A percentile compares a stretch with the other conserved stretches of the same genome.
These are phyloP conservation scores for Emericellopsis cladophorae DNA, from an alignment of 2,329 filamentous ascomycete species.

Conservation along the genomic window DNA sequence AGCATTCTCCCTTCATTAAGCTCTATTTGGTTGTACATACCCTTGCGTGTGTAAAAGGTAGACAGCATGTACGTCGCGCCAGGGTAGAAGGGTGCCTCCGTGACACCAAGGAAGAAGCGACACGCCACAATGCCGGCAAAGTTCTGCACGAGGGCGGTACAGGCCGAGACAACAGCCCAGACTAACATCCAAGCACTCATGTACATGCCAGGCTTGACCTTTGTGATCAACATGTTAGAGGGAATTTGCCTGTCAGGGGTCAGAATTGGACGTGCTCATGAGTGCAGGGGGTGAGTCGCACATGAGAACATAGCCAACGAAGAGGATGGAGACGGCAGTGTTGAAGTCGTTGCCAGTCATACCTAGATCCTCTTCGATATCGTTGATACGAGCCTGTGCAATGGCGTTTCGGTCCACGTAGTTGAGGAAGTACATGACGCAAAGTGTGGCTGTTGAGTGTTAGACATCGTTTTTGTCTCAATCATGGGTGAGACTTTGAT, in stretches of 20 bases:
- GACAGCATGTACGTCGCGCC: conserved; percentile 6
- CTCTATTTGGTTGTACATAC: no score
- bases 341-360: conserved; percentile 46
- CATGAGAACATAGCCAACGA: conserved; percentile 28
- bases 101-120: conserved; percentile 25
- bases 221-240: conserved; percentile 22
- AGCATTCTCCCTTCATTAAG: no score
- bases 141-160: conserved; percentile 20
- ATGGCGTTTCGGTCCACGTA: conserved; percentile 32
- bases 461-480: background rate
- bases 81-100: conserved; percentile 18
- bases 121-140: conserved; percentile 20
- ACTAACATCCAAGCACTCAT: conserved; percentile 26
- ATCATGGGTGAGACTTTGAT: background rate
- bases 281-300: conserved; percentile 15
- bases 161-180: conserved; percentile 24
- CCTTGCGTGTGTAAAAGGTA: conserved; percentile 40
- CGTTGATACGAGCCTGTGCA: conserved; percentile 31
- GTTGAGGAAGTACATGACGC: conserved; percentile 30
- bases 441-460: conserved; percentile 12
- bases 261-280: no score
- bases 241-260: conserved; percentile 20
- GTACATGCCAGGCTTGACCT: conserved; percentile 22
- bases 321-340: conserved; percentile 21
- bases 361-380: conserved; percentile 32